phyloP scores from a whole-genome alignment of 768 basidiomycete genomes.

The Macrolepiota dolichaula region DNA sequence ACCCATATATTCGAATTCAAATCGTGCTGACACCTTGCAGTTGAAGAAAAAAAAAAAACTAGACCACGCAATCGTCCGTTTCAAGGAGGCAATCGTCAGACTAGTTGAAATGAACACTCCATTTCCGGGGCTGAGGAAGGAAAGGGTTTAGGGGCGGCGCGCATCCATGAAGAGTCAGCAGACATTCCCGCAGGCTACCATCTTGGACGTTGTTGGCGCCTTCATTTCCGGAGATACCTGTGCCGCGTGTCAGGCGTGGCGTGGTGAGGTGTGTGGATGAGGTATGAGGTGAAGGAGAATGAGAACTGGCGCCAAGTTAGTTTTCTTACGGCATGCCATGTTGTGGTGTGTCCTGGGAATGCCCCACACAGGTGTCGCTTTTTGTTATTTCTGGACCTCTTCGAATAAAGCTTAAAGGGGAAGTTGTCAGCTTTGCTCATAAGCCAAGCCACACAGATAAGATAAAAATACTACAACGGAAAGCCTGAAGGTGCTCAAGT shows the following conservation, averaged over 20 bases:
- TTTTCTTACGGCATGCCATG: background rate
- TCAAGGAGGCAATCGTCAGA: too few relatives aligned
- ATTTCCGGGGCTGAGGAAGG: too few relatives aligned
- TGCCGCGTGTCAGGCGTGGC: background rate
- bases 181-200: too few relatives aligned
- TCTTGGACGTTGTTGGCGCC: background rate
- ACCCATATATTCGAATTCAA: background rate
- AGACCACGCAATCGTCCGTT: too few relatives aligned
- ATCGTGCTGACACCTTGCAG: too few relatives aligned
- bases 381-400: background rate
- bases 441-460: background rate
- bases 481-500: background rate
- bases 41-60: too few relatives aligned
- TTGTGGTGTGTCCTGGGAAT: background rate
- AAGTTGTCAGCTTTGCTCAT: background rate
- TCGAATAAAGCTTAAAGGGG: background rate
- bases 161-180: too few relatives aligned
- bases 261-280: background rate
- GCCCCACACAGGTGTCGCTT: background rate
- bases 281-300: too few relatives aligned
- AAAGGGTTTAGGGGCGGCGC: too few relatives aligned
- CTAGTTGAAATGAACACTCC: too few relatives aligned
- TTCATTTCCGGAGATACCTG: background rate
- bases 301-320: background rate
- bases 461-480: background rate